Percentiles rank a stretch among this genome's conserved stretches.
These are phyloP conservation scores for Calycina marina DNA, from an alignment of 2,329 filamentous ascomycete species.

Conservation along the genomic window DNA sequence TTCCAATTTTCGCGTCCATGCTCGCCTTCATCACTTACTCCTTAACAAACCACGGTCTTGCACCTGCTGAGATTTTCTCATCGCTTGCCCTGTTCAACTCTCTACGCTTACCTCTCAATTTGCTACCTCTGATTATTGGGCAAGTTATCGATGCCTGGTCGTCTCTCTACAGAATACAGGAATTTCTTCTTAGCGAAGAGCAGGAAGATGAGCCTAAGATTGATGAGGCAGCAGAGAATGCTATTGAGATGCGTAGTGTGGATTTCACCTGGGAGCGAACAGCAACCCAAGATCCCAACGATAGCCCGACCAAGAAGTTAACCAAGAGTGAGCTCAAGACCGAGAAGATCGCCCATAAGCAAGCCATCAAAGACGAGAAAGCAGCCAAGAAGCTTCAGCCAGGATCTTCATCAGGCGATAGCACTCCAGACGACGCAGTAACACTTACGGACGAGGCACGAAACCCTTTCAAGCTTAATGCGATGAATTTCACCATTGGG, in stretches of 20 bases:
- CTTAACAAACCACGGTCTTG: slow-evolving; percentile 48
- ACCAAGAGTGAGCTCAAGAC: slow-evolving; percentile 27
- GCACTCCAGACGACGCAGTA: slow-evolving; percentile 35
- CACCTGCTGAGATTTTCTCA: slow-evolving; percentile 74
- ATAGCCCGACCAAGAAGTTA: slow-evolving; percentile 40
- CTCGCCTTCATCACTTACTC: slow-evolving; percentile 78
- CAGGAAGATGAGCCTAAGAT: slow-evolving; percentile 52
- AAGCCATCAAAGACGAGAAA: slow-evolving; percentile 26
- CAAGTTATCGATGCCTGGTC: slow-evolving; percentile 83
- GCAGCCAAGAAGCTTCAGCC: slow-evolving; percentile 13
- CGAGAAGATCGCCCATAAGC: slow-evolving; percentile 28
- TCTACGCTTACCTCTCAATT: slow-evolving; percentile 75
- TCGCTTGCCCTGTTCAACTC: slow-evolving; percentile 90
- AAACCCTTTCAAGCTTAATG: slow-evolving; percentile 59
- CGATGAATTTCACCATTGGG: slow-evolving; percentile 52
- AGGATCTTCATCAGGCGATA: slow-evolving; percentile 26
- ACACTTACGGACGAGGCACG: slow-evolving; percentile 38
- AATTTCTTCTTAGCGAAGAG: slow-evolving; percentile 80
- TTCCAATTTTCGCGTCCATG: slow-evolving; percentile 88
- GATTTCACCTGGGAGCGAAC: slow-evolving; percentile 79
- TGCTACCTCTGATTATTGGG: slow-evolving; percentile 76
- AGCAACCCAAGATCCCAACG: slow-evolving; percentile 37
- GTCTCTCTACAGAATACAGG: slow-evolving; percentile 71
- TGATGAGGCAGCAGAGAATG: slow-evolving; percentile 43
- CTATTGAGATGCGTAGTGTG: slow-evolving; percentile 57